A percentile compares a stretch with the other conserved stretches of the same genome.
Evolutionary conservation across 148 eudicot species (phyloP).

Genomic region (Chenopodium suecicum): DNA sequence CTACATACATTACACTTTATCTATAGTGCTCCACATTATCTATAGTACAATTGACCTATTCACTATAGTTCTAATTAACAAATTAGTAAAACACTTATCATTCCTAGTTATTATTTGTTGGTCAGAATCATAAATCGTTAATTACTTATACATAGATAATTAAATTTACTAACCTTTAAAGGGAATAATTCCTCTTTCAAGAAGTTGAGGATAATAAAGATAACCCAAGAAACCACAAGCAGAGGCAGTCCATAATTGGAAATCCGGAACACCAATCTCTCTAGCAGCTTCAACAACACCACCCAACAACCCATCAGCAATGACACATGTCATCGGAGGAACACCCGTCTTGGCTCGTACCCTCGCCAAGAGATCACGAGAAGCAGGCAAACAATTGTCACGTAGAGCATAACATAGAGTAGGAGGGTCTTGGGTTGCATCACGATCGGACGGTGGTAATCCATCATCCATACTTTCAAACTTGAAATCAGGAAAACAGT

Average conservation of each 20-base stretch:
- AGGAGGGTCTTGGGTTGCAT: slow-evolving; percentile 27
- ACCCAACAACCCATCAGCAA: slow-evolving; percentile 28
- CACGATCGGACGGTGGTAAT: slow-evolving; percentile 27
- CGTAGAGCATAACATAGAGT: slow-evolving; percentile 12
- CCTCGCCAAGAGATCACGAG: slow-evolving; percentile 10
- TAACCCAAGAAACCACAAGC: slow-evolving; percentile 35
- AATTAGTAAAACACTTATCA: too few relatives aligned
- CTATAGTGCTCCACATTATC: too few relatives aligned
- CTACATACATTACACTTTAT: too few relatives aligned
- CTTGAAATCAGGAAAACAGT: slow-evolving; percentile 18
- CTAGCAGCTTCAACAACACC: slow-evolving; percentile 22
- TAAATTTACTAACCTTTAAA: slow-evolving; percentile 17
- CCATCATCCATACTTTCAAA: slow-evolving; percentile 33
- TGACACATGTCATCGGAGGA: slow-evolving; percentile 22
- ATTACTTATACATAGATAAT: too few relatives aligned
- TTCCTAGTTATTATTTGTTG: too few relatives aligned
- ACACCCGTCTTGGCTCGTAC: not conserved
- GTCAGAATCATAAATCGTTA: too few relatives aligned
- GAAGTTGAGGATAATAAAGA: slow-evolving; percentile 24
- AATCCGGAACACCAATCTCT: slow-evolving; percentile 21
- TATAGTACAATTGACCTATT: too few relatives aligned
- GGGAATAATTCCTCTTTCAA: slow-evolving; percentile 28
- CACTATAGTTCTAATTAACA: too few relatives aligned
- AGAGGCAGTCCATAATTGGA: slow-evolving; percentile 31
- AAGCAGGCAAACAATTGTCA: slow-evolving; percentile 20